Conservation (phyloP, 2,329 filamentous ascomycete species). For the Paraphaeosphaeria sporulosa region DNA sequence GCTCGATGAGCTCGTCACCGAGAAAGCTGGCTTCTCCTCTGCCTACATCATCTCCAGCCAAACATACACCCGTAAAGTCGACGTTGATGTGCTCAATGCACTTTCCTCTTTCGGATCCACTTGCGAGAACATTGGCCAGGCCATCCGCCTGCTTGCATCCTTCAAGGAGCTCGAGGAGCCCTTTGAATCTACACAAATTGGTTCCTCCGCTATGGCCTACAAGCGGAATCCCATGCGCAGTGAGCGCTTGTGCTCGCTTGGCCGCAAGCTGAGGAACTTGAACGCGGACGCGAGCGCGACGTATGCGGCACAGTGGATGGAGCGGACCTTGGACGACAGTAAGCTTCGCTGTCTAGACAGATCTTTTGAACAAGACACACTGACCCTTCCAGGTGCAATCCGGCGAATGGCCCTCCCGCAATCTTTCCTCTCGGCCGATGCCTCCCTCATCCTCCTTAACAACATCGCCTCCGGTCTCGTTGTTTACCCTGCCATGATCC, state of each 20-base stretch:
- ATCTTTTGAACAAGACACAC: background rate
- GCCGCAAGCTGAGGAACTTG: constrained; percentile 63
- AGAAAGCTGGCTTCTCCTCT: constrained; percentile 70
- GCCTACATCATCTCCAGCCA: constrained; percentile 73
- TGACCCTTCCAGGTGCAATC: constrained; percentile 60
- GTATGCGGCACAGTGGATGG: constrained; percentile 77
- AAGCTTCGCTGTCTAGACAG: background rate
- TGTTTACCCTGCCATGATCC: constrained; percentile 79
- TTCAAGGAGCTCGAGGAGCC: constrained; percentile 89
- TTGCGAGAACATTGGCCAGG: constrained; percentile 74
- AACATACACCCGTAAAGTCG: constrained; percentile 82
- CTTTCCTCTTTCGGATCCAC: constrained; percentile 81
- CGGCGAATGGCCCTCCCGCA: constrained; percentile 62
- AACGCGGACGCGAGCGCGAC: constrained; percentile 69
- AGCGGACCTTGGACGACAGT: constrained; percentile 78
- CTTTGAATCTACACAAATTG: constrained; percentile 75
- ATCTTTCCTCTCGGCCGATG: constrained; percentile 58
- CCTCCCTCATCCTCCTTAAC: constrained; percentile 71
- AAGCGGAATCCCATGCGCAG: constrained; percentile 68
- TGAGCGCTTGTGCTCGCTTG: constrained; percentile 67
- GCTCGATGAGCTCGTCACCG: constrained; percentile 68
- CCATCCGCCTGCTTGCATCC: constrained; percentile 76
- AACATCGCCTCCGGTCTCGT: constrained; percentile 78
- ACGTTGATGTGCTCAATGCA: constrained; percentile 82
- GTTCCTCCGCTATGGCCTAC: constrained; percentile 63